Percentiles rank a stretch among this genome's conserved stretches.
These are phyloP conservation scores for Scutellaria minor DNA, from an alignment of 257 asterid genomes.

Conservation along the genomic window DNA sequence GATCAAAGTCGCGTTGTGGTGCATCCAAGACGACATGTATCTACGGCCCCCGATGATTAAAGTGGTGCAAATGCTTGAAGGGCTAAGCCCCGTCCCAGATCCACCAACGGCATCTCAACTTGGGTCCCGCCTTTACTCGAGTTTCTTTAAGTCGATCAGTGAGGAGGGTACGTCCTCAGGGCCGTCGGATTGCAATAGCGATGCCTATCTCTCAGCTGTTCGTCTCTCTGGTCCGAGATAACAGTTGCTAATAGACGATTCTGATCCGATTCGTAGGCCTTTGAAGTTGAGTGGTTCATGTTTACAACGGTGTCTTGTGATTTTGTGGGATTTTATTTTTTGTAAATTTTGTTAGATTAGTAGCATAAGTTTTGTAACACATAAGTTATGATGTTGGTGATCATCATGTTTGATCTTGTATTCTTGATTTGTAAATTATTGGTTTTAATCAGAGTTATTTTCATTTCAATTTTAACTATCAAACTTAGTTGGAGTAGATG, in stretches of 20 bases:
- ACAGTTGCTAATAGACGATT: conserved; percentile 34
- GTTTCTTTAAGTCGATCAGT: conserved; percentile 61
- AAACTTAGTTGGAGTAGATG: not conserved
- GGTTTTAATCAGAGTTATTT: conserved; percentile 24
- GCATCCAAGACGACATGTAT: conserved; percentile 91
- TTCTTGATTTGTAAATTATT: conserved; percentile 48
- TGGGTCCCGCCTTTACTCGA: conserved; percentile 68
- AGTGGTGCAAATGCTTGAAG: conserved; percentile 97
- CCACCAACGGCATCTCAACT: conserved; percentile 74
- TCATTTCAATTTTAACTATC: not conserved
- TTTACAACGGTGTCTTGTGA: conserved; percentile 19
- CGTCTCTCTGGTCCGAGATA: conserved; percentile 97
- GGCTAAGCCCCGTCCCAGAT: conserved; percentile 67
- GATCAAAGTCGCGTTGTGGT: conserved; percentile 89
- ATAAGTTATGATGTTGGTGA: conserved; percentile 24
- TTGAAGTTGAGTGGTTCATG: conserved; percentile 33
- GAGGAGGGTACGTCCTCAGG: conserved; percentile 83
- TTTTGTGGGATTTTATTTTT: conserved; percentile 35
- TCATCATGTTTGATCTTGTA: conserved; percentile 32
- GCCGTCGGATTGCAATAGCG: conserved; percentile 84
- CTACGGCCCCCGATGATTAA: conserved; percentile 86
- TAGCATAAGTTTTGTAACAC: conserved; percentile 47
- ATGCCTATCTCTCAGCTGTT: conserved; percentile 76
- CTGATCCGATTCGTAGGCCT: not conserved
- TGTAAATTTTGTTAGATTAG: conserved; percentile 42